Percentiles rank a stretch among this genome's conserved stretches.
Evolutionary conservation across 768 basidiomycete species (phyloP).

Genomic region (Boletellus emodensis): DNA sequence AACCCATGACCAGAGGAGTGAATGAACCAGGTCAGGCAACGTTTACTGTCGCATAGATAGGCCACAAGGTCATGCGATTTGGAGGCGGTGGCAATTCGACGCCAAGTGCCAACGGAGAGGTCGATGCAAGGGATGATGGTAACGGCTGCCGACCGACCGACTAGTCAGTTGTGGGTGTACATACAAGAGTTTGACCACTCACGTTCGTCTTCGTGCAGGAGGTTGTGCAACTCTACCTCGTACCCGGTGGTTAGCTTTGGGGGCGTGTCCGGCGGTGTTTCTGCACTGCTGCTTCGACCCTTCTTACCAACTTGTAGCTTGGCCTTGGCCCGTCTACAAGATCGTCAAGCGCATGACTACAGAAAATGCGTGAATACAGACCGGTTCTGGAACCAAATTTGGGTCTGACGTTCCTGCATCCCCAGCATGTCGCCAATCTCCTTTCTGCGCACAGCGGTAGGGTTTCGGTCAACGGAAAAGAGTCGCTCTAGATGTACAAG

Average conservation of each 20-base stretch:
- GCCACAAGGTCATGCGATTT: slow-evolving; percentile 67
- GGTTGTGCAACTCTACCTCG: slow-evolving; percentile 55
- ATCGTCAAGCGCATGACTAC: not conserved
- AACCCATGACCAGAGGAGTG: slow-evolving; percentile 68
- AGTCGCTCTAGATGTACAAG: slow-evolving; percentile 70
- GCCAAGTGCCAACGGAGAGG: slow-evolving; percentile 75
- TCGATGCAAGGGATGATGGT: slow-evolving; percentile 74
- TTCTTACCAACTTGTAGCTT: slow-evolving; percentile 65
- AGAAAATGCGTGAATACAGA: not conserved
- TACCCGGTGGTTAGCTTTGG: slow-evolving; percentile 49
- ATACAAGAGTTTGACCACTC: slow-evolving; percentile 28
- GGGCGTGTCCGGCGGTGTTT: slow-evolving; percentile 45
- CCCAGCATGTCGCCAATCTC: slow-evolving; percentile 73
- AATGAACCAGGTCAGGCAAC: slow-evolving; percentile 75
- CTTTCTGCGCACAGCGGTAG: slow-evolving; percentile 63
- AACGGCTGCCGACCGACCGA: slow-evolving; percentile 45
- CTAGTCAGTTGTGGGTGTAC: not conserved
- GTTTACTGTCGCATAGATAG: slow-evolving; percentile 66
- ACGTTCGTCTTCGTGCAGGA: slow-evolving; percentile 80
- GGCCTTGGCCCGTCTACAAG: slow-evolving; percentile 71
- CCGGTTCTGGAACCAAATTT: slow-evolving; percentile 91
- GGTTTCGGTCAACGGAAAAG: slow-evolving; percentile 66
- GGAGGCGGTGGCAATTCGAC: slow-evolving; percentile 56
- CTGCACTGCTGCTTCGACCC: slow-evolving; percentile 30
- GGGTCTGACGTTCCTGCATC: slow-evolving; percentile 84